Evolutionary conservation across 148 eudicot species (phyloP), one percentile per base, ranked within the genome.

Genomic region (Nepenthes mirabilis): DNA sequence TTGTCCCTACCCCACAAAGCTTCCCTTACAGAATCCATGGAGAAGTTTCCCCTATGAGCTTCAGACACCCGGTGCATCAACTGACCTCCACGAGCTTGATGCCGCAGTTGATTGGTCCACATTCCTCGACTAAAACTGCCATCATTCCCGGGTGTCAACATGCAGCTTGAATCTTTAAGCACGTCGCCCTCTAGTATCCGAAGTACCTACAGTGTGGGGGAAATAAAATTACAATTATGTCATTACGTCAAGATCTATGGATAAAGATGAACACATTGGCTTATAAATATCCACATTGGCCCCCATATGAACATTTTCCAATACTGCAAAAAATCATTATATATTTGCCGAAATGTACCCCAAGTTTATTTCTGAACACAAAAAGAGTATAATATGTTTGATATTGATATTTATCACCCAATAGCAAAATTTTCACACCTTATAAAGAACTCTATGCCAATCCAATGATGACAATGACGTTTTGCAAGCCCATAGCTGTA

Each of bases 101-200:
- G 65, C 11, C 33, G 79, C 9, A 61, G 70, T 10, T 56, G 79
- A 45, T 75, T 74, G 1, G 60, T 58, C 59, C 69, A 55, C 43
- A 80, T 68, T 62, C 87, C 81, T 62, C 83, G 87, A 56, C 95
- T 87, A 8, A 73, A 74, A 65, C 65, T 87, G 32, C 94, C 90
- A 33, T 83, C 95, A 47, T 63, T 60, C 49, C 77, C 64, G 7
- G 82, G 80, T 1, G 85, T 72, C 4, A 71, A 74, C 63, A 53
- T 36, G 43, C 59, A 76, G 23, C 80, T 73, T 0, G 90, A 83
- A 58, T 82, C 94, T 82, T 80, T 62, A 63, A 75, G 68, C 65
- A 73, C 58, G 59, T 86, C 93, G 13, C 96, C 96, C 65, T 89
- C 96, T 49, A 89, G 81, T 56, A 89, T 72, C 0, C 96, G 83